phyloP scores from a whole-genome alignment of 2,329 filamentous ascomycete species.

The Botrytis galanthina region DNA sequence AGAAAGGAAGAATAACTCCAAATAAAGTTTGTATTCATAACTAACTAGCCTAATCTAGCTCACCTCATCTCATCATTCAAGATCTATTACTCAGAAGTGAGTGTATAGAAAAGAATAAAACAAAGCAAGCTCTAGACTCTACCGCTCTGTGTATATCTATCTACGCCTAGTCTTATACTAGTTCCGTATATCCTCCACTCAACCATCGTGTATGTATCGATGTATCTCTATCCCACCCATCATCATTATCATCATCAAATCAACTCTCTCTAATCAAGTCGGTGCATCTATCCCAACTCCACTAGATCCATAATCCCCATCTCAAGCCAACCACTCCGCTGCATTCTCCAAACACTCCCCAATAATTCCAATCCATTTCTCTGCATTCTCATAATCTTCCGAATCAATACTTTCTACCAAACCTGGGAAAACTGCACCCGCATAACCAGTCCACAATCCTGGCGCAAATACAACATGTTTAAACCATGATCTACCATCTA shows the following conservation, averaged over 20 bases:
- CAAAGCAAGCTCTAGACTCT: not conserved
- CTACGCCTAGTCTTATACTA: not conserved
- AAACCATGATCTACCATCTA: conserved; percentile 83
- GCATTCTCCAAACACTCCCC: conserved; percentile 34
- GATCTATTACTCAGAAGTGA: not conserved
- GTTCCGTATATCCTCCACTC: not conserved
- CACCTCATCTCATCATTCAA: not conserved
- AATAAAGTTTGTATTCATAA: not conserved
- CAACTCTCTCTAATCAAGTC: not conserved
- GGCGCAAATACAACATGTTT: conserved; percentile 95
- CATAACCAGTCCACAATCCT: conserved; percentile 86
- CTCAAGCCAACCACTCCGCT: not conserved
- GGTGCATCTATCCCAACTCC: not conserved
- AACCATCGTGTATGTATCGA: not conserved
- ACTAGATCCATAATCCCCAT: not conserved
- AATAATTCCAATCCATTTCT: conserved; percentile 60
- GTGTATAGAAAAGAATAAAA: not conserved
- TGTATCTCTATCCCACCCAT: not conserved
- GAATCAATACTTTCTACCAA: conserved; percentile 61
- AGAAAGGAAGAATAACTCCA: accelerated
- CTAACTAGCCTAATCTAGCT: not conserved
- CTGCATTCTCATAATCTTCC: conserved; percentile 56
- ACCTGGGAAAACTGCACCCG: conserved; percentile 67
- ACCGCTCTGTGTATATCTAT: not conserved
- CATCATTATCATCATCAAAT: not conserved